Conservation (phyloP, 169 alveolate genomes). For the Cryptosporidium tyzzeri region DNA sequence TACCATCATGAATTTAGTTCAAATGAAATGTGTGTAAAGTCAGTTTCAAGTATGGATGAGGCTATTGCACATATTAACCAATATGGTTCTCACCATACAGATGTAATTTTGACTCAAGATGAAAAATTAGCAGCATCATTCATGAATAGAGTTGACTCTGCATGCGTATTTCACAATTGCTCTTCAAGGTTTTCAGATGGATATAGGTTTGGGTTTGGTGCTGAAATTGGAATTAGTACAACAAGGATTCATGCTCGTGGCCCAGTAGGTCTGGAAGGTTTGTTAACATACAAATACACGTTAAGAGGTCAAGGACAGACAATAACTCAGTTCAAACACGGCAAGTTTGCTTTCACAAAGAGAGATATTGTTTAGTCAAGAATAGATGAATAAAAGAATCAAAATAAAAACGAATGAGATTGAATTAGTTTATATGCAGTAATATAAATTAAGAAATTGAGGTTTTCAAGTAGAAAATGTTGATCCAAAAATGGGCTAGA, state of each 20-base stretch:
- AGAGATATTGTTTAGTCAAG: constrained; percentile 6
- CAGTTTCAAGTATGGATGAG: constrained; percentile 75
- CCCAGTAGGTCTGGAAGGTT: constrained; percentile 85
- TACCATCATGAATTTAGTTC: constrained; percentile 80
- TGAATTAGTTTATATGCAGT: not conserved
- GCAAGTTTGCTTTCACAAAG: constrained; percentile 25
- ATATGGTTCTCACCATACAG: constrained; percentile 85
- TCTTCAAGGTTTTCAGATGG: constrained; percentile 86
- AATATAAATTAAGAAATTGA: not conserved
- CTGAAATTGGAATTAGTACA: constrained; percentile 86
- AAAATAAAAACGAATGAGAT: not conserved
- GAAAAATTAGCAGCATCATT: constrained; percentile 60
- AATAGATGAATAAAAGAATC: not conserved
- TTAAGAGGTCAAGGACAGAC: constrained; percentile 82
- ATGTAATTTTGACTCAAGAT: constrained; percentile 79
- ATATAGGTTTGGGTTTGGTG: constrained; percentile 83
- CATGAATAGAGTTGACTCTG: constrained; percentile 78
- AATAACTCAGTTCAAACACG: constrained; percentile 61
- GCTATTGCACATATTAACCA: constrained; percentile 81
- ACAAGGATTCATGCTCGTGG: constrained; percentile 84
- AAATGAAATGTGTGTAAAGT: constrained; percentile 73
- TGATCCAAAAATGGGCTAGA: not conserved
- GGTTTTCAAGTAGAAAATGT: not conserved
- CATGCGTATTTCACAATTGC: constrained; percentile 83
- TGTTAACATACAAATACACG: constrained; percentile 79